Evolutionary conservation across 257 asterid genomes (phyloP).

Genomic region (Coffea eugenioides): DNA sequence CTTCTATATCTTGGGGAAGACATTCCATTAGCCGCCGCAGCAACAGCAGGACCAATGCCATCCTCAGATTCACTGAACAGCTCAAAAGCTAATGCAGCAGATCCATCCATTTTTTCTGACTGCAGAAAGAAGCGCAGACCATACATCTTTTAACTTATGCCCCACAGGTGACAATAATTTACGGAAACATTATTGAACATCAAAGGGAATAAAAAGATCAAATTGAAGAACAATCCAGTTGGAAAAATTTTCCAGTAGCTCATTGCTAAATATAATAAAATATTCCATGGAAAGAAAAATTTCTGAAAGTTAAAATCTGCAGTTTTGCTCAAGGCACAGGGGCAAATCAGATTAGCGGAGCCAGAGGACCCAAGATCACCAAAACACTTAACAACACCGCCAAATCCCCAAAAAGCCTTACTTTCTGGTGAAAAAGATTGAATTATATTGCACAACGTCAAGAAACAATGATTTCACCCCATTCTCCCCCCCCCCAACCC

Average conservation of each 20-base stretch:
- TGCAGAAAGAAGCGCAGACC: slow-evolving; percentile 25
- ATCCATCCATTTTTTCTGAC: slow-evolving; percentile 87
- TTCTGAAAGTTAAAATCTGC: background rate
- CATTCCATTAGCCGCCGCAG: slow-evolving; percentile 77
- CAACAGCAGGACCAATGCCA: slow-evolving; percentile 64
- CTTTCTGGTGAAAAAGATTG: background rate
- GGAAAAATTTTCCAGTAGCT: background rate
- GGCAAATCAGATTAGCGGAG: background rate
- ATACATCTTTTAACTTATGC: background rate
- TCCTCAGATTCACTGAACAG: slow-evolving; percentile 26
- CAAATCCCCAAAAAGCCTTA: background rate
- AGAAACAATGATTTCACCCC: background rate
- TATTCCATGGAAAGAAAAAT: background rate
- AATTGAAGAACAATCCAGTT: background rate
- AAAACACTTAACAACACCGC: background rate
- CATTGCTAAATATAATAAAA: background rate
- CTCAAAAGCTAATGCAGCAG: background rate
- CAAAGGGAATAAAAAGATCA: background rate
- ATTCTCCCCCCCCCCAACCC: too few relatives aligned
- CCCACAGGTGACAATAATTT: background rate
- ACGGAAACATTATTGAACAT: background rate
- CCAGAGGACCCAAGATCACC: background rate
- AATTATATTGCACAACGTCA: background rate
- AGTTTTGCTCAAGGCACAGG: background rate
- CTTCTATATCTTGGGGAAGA: slow-evolving; percentile 88